Base-by-base conservation (phyloP, 495 filamentous ascomycete species). In the Xylaria flabelliformis region DNA sequence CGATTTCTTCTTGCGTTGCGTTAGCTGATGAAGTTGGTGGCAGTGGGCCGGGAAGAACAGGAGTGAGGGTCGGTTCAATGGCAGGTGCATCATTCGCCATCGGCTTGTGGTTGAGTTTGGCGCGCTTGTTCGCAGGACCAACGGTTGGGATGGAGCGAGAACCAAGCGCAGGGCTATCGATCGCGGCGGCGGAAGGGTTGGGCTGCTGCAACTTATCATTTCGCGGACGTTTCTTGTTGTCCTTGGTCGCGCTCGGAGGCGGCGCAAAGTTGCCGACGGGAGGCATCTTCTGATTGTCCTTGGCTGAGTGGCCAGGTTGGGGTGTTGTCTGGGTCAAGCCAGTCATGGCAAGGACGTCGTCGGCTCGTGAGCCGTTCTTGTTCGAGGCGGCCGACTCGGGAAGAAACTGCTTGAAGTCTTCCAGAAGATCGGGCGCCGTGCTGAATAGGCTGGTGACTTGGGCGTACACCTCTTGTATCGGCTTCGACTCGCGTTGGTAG, bases 371-470 rank as follows among this genome's bases (percentile, higher is more conserved):
- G 67, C 90, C 90, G 87, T 88, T 72, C 93, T 94, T 63, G 91
- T 93, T 77, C 93, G 94, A 44, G 3, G 96, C 95, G 15, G 97
- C 95, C 72, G 96, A 97, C 80, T 99, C 97, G 1, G 97, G 97
- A 24, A 99, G 85, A 72, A 99, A 99, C 79, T 99, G 97, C 79
- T 99, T 99, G 80, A 99, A 99, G 76, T 98, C 97, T 81, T 98
- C 95, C 24, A 99, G 80, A 9, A 99, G 91, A 83, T 99, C 97
- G n/a, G 94, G 96, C 0, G 97, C 97, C 19, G 91, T 89, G 76
- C 91, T 93, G 82, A 99, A 99, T 2, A 99, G 85, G 70, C 91
- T 91, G 21, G 97, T 99, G 34, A 99, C 97, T 82, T 99, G 97
- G 3, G 93, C 92, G 77, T 99, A 98, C 7, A 99, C 97, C 83